These are phyloP conservation scores for Debaryomyces robertsiae DNA, from an alignment of 1,139 yeast species.

Conservation along the genomic window DNA sequence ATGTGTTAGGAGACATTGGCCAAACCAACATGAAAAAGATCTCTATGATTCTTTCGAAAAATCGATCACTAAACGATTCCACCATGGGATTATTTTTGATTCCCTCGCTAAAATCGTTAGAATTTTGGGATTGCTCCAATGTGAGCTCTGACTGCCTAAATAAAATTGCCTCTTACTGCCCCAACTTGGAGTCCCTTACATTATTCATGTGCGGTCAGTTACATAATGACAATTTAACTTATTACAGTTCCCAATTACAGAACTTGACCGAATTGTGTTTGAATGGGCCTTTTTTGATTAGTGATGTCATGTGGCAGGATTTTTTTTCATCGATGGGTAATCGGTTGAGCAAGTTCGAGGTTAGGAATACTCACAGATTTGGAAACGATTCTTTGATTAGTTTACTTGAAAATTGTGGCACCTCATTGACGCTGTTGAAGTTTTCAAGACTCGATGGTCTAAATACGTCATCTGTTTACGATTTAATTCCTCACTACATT, in stretches of 20 bases:
- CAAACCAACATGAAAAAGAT: constrained; percentile 63
- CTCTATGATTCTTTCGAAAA: constrained; percentile 74
- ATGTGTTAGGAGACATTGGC: constrained; percentile 80
- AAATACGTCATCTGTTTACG: constrained; percentile 57
- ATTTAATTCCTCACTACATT: constrained; percentile 65
- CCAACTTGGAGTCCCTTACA: constrained; percentile 64
- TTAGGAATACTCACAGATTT: constrained; percentile 84
- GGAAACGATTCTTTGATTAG: constrained; percentile 64
- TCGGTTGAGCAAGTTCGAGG: constrained; percentile 47
- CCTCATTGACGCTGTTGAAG: constrained; percentile 46
- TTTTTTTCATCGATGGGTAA: constrained; percentile 56
- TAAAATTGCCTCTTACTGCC: constrained; percentile 78
- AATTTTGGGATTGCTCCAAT: constrained; percentile 92
- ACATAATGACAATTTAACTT: constrained; percentile 71
- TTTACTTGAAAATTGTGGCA: constrained; percentile 65
- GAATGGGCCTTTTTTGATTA: constrained; percentile 87
- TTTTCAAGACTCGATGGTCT: constrained; percentile 76
- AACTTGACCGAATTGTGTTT: constrained; percentile 56
- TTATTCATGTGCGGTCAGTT: constrained; percentile 93
- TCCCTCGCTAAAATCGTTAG: constrained; percentile 55
- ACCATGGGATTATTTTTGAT: constrained; percentile 75
- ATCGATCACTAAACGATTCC: constrained; percentile 70
- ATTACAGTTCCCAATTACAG: constrained; percentile 60
- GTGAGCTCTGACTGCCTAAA: constrained; percentile 66
- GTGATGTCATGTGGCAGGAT: constrained; percentile 72